Percentiles rank a stretch among this genome's conserved stretches.
phyloP scores from a whole-genome alignment of 306 rosid species.

The Prunus davidiana region DNA sequence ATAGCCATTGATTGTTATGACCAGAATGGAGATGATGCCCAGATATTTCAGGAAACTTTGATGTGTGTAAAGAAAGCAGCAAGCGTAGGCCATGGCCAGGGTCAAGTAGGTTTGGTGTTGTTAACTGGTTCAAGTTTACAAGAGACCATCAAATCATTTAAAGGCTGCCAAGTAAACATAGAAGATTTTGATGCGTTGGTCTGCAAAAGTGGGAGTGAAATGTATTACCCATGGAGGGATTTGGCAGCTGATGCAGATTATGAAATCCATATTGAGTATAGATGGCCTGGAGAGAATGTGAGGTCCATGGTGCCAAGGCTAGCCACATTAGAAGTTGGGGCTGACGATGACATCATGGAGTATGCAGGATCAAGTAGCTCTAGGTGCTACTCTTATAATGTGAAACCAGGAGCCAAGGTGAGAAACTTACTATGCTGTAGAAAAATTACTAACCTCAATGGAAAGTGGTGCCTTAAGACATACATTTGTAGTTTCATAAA shows the following conservation, averaged over 20 bases:
- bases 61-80: conserved; percentile 46
- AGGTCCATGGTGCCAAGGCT: conserved; percentile 61
- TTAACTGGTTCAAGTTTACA: conserved; percentile 57
- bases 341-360: conserved; percentile 48
- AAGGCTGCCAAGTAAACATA: conserved; percentile 42
- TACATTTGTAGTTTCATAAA: background rate
- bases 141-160: conserved; percentile 57
- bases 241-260: conserved; percentile 60
- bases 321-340: conserved; percentile 49
- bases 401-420: conserved; percentile 50
- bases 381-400: conserved; percentile 59
- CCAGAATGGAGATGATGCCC: conserved; percentile 40
- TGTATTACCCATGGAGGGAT: conserved; percentile 78
- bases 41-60: conserved; percentile 37
- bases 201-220: conserved; percentile 76
- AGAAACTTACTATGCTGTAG: conserved; percentile 16
- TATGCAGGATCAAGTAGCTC: conserved; percentile 43
- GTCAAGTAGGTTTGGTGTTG: conserved; percentile 51
- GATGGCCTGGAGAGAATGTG: conserved; percentile 78
- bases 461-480: background rate
- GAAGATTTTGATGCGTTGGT: conserved; percentile 70
- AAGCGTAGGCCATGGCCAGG: conserved; percentile 34
- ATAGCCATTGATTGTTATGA: conserved; percentile 66
- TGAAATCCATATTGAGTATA: conserved; percentile 60
- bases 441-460: background rate